Evolutionary conservation across 495 filamentous ascomycete genomes (phyloP), one percentile per base, ranked within the genome.

Genomic region (Hypoxylon lienhwacheense): DNA sequence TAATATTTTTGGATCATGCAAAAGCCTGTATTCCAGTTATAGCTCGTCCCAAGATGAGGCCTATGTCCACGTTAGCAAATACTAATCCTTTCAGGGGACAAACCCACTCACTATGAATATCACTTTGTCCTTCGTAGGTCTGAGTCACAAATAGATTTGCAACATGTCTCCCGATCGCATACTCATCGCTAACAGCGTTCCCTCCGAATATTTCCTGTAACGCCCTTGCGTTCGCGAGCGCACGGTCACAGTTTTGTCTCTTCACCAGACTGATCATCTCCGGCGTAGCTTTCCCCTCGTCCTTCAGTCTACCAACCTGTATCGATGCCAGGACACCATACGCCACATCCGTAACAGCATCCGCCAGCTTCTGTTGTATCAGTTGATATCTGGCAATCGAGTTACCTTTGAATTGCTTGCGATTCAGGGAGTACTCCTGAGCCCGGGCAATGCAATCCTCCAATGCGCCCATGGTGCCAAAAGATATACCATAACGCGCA

Each of bases 191-290:
- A 32, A 92, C 88, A 11, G 95, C 95, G 66, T 98, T 98, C 7
- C 93, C 93, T 26, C 93, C 93, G 73, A 98, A 97, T 12, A 98
- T 78, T 69, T 98, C 93, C 70, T 97, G 93, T 32, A 98, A 72
- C 35, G 79, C 77, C 48, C 93, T 79, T 21, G 91, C 83, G 64
- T 91, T 89, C 8, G 81, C 72, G 61, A 98, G 73, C 11, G 93
- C 91, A 28, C 87, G 80, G 70, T 98, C 93, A 73, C 95, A 97
- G 69, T 98, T 98, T 75, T 97, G 91, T 56, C 93, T 80, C 77
- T 98, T 98, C 64, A 97, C 85, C 90, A 98, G 95, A 31, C 87
- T 91, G 63, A 98, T 95, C 95, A 97, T 97, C 73, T 98, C 95
- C 6, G 93, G 92, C 2, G 88, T 84, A 17, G 80, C 79, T 70